Conservation (phyloP, 495 filamentous ascomycete genomes). For the Penicillium coffeae region DNA sequence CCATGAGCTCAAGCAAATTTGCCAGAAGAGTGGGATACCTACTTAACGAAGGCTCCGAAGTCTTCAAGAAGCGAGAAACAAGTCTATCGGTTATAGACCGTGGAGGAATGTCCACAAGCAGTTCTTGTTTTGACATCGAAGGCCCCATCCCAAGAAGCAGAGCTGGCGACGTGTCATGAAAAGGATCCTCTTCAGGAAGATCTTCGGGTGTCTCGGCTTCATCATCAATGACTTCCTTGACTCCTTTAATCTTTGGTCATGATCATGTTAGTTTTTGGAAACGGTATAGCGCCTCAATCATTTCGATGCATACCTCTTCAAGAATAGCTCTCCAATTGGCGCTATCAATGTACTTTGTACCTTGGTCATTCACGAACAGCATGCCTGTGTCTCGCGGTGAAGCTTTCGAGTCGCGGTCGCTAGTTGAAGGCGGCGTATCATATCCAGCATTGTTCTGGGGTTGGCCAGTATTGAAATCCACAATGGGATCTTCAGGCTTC, state of each 20-base stretch:
- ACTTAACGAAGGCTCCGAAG: constrained; percentile 41
- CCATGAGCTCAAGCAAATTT: not conserved
- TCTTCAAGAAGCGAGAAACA: constrained; percentile 43
- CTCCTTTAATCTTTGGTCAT: constrained; percentile 36
- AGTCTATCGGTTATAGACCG: constrained; percentile 41
- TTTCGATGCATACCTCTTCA: constrained; percentile 37
- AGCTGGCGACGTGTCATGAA: constrained; percentile 27
- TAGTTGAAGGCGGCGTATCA: constrained; percentile 49
- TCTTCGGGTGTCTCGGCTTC: constrained; percentile 22
- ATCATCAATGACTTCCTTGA: constrained; percentile 28
- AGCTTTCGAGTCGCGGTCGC: constrained; percentile 59
- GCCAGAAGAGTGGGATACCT: not conserved
- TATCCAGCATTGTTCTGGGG: constrained; percentile 1
- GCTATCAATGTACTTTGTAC: constrained; percentile 46
- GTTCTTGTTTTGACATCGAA: constrained; percentile 29
- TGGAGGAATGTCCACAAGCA: constrained; percentile 39
- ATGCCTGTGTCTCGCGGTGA: constrained; percentile 47
- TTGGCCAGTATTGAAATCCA: constrained; percentile 9
- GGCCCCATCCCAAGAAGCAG: constrained; percentile 40
- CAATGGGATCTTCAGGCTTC: constrained; percentile 14
- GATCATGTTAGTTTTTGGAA: constrained; percentile 7
- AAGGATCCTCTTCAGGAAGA: constrained; percentile 16
- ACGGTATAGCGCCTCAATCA: too few relatives aligned
- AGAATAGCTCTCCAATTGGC: constrained; percentile 50
- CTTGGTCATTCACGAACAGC: constrained; percentile 58